Base-by-base conservation (phyloP, 2,329 filamentous ascomycete species). In the Penicillium expansum region DNA sequence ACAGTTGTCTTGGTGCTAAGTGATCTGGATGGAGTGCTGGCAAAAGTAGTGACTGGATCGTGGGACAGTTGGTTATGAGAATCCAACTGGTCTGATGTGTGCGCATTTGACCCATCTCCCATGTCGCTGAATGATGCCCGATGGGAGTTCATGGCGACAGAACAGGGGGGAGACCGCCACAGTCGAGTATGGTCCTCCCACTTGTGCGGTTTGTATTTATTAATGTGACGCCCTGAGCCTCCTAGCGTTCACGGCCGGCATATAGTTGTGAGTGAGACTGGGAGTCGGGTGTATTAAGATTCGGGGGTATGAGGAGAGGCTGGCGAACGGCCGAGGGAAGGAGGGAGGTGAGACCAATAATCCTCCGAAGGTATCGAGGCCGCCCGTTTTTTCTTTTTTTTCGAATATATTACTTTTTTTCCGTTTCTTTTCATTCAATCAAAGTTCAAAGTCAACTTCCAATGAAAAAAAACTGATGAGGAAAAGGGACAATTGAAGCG, bases 1-100 rank as follows among this genome's bases (percentile, higher is more conserved):
- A 77, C 69, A 32, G 82, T 77, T 80, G 69, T 72, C 57, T 62
- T 67, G 35, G 48, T 59, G 39, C 59, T 65, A 43, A 67, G 63
- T 11, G 64, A 63, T 48, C 63, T 59, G 22, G 60, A 58, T 22
- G 63, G 62, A 3, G 57, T 61, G 24, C 53, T 61, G 24, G 56
- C 56, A 42, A 66, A 66, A 30, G 50, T 58, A 20, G 59, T 61
- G 32, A 61, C 49, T 16, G 62, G 55, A 50, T 63, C 57, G 45
- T 60, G 63, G 47, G 59, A 58, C 29, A 52, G 11, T 14, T 56
- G 60, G 4, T 56, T 80, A 79, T 20, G 81, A 80, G 57, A 24
- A 11, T 58, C 63, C 33, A 66, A 55, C 41, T 64, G 62, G 24
- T 67, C 63, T 32, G 58, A 54, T 52, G 57, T 48, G 27, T 59